Base-by-base conservation (phyloP, 2,329 filamentous ascomycete genomes). In the Hawksworthiomyces lignivorus region DNA sequence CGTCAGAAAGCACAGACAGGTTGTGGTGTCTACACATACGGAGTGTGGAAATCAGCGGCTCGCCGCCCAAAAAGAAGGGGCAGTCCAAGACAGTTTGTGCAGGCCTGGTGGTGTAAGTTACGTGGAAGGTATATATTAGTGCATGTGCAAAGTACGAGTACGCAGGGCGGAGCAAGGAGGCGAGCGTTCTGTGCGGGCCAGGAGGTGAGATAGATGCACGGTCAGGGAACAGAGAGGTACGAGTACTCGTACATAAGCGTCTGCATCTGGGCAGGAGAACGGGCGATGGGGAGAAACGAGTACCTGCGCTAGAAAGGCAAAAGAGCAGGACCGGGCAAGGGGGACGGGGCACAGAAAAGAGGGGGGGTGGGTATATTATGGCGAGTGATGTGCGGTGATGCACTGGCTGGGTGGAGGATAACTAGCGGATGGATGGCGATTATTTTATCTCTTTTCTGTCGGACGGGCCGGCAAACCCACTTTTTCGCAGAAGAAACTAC, bases 241-340 rank as follows among this genome's bases (percentile, higher is more conserved):
- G n/a, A 17, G 30, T 18, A 32, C 9, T 4, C 17, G 5, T n/a
- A 19, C 17, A 9, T 7, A 18, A 17, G n/a, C 9, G 15, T n/a
- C n/a, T n/a, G n/a, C n/a, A n/a, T n/a, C n/a, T n/a, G 37, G 12
- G 37, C 7, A 35, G 35, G 21, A 21, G 21, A 34, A 20, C 20
- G 17, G 31, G 14, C 22, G 28, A 32, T 11, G 31, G 12, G 26
- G 24, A 27, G 32, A 34, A 20, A 31, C 24, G 39, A 39, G 43
- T 46, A 46, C 43, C 43, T 46, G 43, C 43, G 43, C 43, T 46
- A 46, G 43, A 36, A 38, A 41, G 30, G 30, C 19, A 42, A 35
- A 22, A 39, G 26, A 21, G 19, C 15, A 36, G 36, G 43, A 21
- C 15, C 24, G 35, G 32, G 39, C 34, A 39, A 35, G 43, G 41